Base-by-base conservation (phyloP, 306 rosid genomes). In the Lathyrus oleraceus region DNA sequence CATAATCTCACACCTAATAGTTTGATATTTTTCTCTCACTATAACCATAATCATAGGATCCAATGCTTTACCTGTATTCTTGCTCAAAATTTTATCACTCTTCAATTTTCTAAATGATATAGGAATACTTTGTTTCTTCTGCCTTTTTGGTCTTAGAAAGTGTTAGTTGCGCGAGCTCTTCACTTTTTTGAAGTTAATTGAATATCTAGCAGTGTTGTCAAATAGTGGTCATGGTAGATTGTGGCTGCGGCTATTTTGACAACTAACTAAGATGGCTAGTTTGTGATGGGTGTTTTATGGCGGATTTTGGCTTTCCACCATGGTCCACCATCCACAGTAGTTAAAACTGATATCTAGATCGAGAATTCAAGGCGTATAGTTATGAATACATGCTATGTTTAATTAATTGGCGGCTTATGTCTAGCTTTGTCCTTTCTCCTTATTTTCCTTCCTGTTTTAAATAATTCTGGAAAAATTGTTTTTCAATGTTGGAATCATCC, bases 401-500 rank as follows among this genome's bases (percentile, higher is more conserved):
- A 38, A 61, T 62, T 63, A 12, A 60, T 61, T 30, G 47, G 27
- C 49, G 27, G 45, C 16, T 62, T 15, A 4, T 69, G 47, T 21
- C 74, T 15, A 13, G 62, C 59, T 57, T 52, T 13, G 6, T 54
- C 36, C 49, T 69, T 71, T 35, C 17, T 64, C 47, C 61, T 23
- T 53, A 23, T 45, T 74, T 62, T n/a, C 21, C 17, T 3, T 4
- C 51, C 54, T 39, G 36, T 47, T 70, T 56, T 54, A 49, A 40
- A 69, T 47, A 15, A 5, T 39, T 45, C 17, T 42, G 30, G 40
- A 44, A 51, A 38, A 39, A 12, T 16, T 23, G 54, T 56, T 65
- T 57, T 16, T 57, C 45, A 20, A 39, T 64, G 25, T 47, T 64
- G 51, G 76, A 66, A 14, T 69, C n/a, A 73, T 73, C 49, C 70